Conservation (phyloP, 164 flowering plant genomes). For the Houttuynia cordata region DNA sequence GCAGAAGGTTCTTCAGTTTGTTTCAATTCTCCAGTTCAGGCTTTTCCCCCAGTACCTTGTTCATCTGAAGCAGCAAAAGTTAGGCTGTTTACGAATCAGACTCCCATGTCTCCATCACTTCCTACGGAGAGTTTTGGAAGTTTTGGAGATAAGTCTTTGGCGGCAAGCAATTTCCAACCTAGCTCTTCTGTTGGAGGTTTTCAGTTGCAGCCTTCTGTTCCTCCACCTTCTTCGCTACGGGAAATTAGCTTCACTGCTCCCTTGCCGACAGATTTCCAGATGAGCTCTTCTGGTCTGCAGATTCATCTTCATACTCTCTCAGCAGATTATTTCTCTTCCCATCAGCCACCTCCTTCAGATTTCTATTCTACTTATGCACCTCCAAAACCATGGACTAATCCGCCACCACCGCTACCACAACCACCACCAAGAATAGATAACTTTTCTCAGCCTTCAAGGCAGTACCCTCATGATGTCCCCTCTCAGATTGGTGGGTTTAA, state of each 20-base stretch:
- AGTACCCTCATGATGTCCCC: not conserved
- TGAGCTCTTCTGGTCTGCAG: not conserved
- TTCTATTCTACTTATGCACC: not conserved
- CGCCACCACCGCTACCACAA: not conserved
- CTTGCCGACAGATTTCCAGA: not conserved
- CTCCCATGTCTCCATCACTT: not conserved
- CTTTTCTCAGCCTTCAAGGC: not conserved
- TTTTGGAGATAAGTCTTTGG: not conserved
- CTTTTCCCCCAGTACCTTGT: not conserved
- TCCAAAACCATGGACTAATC: not conserved
- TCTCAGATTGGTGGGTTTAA: not conserved
- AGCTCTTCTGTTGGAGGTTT: not conserved
- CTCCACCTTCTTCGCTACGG: not conserved
- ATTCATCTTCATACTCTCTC: not conserved
- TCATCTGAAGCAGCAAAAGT: not conserved
- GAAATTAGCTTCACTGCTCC: not conserved
- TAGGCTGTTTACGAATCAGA: not conserved
- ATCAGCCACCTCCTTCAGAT: not conserved
- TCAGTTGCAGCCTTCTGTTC: not conserved
- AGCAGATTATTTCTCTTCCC: not conserved
- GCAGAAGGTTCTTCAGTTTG: slow-evolving; percentile 1
- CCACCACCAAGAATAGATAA: not conserved
- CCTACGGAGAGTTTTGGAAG: not conserved
- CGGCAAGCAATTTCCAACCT: not conserved
- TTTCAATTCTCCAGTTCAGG: slow-evolving; percentile 5